Base-by-base conservation (phyloP, 768 basidiomycete species). In the Russula sp. region DNA sequence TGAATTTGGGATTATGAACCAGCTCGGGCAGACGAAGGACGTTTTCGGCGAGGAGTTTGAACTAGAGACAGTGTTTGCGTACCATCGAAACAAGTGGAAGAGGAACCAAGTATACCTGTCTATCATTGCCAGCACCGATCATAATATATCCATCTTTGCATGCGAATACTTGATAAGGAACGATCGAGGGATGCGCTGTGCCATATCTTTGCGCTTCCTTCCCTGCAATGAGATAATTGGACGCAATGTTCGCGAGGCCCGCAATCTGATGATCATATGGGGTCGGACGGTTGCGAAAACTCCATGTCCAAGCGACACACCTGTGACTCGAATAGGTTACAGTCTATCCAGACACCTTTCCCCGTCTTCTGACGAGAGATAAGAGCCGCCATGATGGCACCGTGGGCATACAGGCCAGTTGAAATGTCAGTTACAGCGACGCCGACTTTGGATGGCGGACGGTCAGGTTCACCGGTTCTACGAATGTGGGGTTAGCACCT, bases 141-240 rank as follows among this genome's bases (percentile, higher is more conserved):
- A 97, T 96, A 63, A 97, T 74, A 72, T 85, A 94, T 35, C 92
- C 91, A 69, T 93, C 86, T 70, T 84, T 82, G 71, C 94, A 96
- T 0, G 88, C 83, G 72, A 96, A 94, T 4, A 86, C 91, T 73
- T 94, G 91, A 75, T 95, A 96, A 2, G 94, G 93, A 7, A 94
- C 95, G 69, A 98, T 88, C 18, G 91, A 94, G 14, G 95, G 91
- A 73, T 98, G 95, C 0, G 90, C 84, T 34, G 95, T 97, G n/a
- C 95, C 95, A 73, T 92, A 86, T 58, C 95, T 79, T 37, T 80
- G 79, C 27, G 89, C 95, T 73, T 94, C 91, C 72, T 87, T 75
- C 16, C 87, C 89, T 11, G 90, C 82, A 59, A 97, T 88, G 58
- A 98, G 84, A 77, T 91, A 96, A 75, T 95, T 96, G 16, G 91